Percentiles rank a stretch among this genome's conserved stretches.
phyloP scores from a whole-genome alignment of 2,329 filamentous ascomycete genomes.

The Botryotinia narcissicola region DNA sequence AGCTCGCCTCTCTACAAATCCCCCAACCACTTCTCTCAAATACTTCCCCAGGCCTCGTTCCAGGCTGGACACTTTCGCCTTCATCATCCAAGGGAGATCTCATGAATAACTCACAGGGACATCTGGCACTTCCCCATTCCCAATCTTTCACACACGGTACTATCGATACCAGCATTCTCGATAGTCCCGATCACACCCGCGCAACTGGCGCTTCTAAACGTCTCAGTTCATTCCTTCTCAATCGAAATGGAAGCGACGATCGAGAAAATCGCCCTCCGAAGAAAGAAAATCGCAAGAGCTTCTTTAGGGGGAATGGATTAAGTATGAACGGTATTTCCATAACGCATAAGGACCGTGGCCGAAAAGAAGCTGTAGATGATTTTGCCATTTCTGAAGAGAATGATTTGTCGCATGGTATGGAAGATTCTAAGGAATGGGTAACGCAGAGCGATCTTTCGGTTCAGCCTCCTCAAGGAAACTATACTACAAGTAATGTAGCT shows the following conservation, averaged over 20 bases:
- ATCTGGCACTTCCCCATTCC: constrained; percentile 22
- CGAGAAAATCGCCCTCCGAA: constrained; percentile 1
- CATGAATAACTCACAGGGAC: constrained; percentile 25
- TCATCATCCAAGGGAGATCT: constrained; percentile 21
- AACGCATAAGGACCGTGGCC: constrained; percentile 12
- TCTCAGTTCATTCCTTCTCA: constrained; percentile 18
- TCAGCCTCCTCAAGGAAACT: background rate
- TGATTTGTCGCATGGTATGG: constrained; percentile 14
- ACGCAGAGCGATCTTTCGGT: constrained; percentile 41
- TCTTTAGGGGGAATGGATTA: constrained; percentile 21
- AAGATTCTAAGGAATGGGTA: constrained; percentile 27
- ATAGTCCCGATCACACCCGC: constrained; percentile 24
- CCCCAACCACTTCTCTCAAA: constrained; percentile 43
- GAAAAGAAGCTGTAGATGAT: constrained; percentile 8
- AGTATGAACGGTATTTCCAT: constrained; percentile 20
- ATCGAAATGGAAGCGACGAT: background rate
- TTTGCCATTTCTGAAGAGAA: background rate
- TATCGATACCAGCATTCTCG: constrained; percentile 31
- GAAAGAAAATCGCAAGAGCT: constrained; percentile 19
- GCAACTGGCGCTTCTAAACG: constrained; percentile 19
- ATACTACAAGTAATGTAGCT: constrained; percentile 11
- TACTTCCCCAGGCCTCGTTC: constrained; percentile 42
- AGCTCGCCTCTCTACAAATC: constrained; percentile 62
- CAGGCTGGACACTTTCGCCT: constrained; percentile 37
- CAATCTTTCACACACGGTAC: constrained; percentile 32